Evolutionary conservation across 176 grass and related monocot species (phyloP), one percentile per base, ranked within the genome.

Genomic region (Cenchrus purpureus): DNA sequence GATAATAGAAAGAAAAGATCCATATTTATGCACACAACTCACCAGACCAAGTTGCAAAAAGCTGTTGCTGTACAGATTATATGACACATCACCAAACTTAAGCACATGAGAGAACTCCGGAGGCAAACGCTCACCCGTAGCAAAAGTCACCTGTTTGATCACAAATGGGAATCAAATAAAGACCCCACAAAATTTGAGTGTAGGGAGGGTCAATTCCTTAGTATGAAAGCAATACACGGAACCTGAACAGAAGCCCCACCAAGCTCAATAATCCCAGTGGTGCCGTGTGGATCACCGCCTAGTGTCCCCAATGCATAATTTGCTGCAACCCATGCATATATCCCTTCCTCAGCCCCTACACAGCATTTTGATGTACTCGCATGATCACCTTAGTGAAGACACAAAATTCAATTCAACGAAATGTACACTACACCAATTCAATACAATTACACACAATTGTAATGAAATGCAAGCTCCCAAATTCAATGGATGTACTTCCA

Each of bases 11-110:
- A n/a, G 6, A 68, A 29, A 84, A 68, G 13, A 63, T 12, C 31
- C 86, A 77, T 68, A 87, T 84, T 57, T 81, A 29, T 2, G 34
- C 50, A 74, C 1, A 52, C 0, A 80, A 88, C 71, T 91, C 79
- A 98, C 96, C 88, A 94, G 93, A 81, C 93, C 96, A 84, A 98
- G 91, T 78, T 94, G 88, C 29, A 98, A 94, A 85, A 98, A 95
- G 71, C 91, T 98, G 65, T 94, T 87, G 77, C 89, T 94, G 74
- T 94, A 98, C 49, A 98, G 83, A 78, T 90, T 95, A 88, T 95
- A 98, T 81, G 84, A 90, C 31, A 85, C 42, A 55, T 89, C 90
- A 12, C 93, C 84, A 72, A 95, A 82, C 51, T 92, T 88, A 59
- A 98, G 80, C 62, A 95, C 64, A 57, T 89, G 91, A 55, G 83